These are phyloP conservation scores for Pythium utonaiense DNA, from an alignment of 352 stramenopile species.

Conservation along the genomic window DNA sequence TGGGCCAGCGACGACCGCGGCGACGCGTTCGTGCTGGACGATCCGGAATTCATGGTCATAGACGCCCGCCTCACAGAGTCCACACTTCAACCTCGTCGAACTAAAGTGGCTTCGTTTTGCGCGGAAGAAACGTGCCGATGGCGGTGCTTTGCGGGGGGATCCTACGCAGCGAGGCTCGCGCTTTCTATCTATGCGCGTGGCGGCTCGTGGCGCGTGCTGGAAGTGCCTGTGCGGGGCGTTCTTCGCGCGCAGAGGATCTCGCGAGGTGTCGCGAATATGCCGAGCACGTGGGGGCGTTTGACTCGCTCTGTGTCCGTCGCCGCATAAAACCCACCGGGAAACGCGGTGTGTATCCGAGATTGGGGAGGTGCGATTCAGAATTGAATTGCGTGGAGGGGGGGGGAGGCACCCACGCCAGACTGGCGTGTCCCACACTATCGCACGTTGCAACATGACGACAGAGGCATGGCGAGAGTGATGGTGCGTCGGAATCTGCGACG, in stretches of 20 bases:
- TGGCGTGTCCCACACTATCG: slow-evolving; percentile 15
- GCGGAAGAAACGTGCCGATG: neutral
- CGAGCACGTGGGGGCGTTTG: neutral
- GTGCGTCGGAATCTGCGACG: neutral
- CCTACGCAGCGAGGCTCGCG: neutral
- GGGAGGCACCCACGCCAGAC: slow-evolving; percentile 1
- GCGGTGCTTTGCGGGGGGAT: neutral
- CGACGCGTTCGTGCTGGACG: slow-evolving; percentile 39
- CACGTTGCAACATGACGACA: neutral
- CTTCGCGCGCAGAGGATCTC: neutral
- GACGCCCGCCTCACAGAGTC: neutral
- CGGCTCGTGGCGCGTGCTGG: neutral
- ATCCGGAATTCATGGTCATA: slow-evolving; percentile 13
- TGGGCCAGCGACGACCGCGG: slow-evolving; percentile 37
- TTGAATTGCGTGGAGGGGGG: slow-evolving; percentile 13
- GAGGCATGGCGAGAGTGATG: slow-evolving; percentile 10
- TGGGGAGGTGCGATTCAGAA: slow-evolving; percentile 18
- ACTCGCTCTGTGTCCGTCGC: slow-evolving; percentile 21
- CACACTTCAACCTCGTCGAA: slow-evolving; percentile 22
- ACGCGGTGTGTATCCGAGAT: neutral
- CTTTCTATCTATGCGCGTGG: slow-evolving; percentile 1
- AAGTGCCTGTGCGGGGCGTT: neutral
- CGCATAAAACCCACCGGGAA: slow-evolving; percentile 22
- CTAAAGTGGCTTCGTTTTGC: neutral
- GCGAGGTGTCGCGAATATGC: neutral